Evolutionary conservation across 208 protist species (phyloP).

Genomic region (Kentomonas sorsogonicus): DNA sequence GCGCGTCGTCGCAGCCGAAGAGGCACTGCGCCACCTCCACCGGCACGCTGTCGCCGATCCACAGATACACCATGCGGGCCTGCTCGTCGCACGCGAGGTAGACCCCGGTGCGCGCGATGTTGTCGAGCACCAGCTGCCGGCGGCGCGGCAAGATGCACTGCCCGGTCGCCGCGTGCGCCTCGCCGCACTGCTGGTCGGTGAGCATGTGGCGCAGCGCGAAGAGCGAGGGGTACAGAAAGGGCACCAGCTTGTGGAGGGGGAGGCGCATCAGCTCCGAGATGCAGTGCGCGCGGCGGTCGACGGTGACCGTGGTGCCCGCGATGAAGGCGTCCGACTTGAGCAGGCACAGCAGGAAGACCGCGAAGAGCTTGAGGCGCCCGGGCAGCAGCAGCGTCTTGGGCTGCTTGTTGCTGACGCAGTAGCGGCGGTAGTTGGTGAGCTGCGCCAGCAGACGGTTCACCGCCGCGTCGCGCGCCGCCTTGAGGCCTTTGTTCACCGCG

Average conservation of each 20-base stretch:
- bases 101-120: constrained; percentile 55
- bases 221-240: constrained; percentile 82
- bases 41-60: constrained; percentile 61
- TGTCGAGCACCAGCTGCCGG: constrained; percentile 67
- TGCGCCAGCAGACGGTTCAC: constrained; percentile 57
- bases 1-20: constrained; percentile 49
- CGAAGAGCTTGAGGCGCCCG: constrained; percentile 88
- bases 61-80: constrained; percentile 77
- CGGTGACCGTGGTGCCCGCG: constrained; percentile 59
- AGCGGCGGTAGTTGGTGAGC: constrained; percentile 77
- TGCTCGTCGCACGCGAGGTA: constrained; percentile 86
- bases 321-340: constrained; percentile 79
- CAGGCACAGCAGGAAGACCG: constrained; percentile 81
- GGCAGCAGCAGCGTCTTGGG: constrained; percentile 85
- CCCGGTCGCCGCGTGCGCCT: constrained; percentile 39
- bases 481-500: constrained; percentile 73
- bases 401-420: constrained; percentile 36
- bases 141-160: constrained; percentile 58
- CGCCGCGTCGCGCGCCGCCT: constrained; percentile 42
- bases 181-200: constrained; percentile 30
- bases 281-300: constrained; percentile 78
- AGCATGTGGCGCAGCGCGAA: constrained; percentile 62
- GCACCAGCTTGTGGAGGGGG: constrained; percentile 58
- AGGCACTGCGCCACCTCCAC: constrained; percentile 44
- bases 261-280: constrained; percentile 70